A percentile compares a stretch with the other conserved stretches of the same genome.
Evolutionary conservation across 208 protist genomes (phyloP).

Genomic region (Trypanosoma cruzi): DNA sequence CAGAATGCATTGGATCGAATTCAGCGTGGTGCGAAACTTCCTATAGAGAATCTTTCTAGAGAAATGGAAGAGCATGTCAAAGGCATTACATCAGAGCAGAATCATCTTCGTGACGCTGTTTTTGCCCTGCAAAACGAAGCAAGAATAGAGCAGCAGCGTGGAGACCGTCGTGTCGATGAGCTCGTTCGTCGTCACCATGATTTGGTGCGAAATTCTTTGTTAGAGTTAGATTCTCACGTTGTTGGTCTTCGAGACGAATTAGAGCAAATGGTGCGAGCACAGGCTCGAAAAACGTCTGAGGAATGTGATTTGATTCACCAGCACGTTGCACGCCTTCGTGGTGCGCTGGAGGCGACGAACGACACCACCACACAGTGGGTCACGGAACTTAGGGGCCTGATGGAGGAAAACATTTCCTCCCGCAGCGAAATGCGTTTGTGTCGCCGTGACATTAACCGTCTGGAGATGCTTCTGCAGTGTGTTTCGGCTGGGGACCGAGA

Average conservation of each 20-base stretch:
- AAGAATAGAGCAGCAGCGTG: conserved; percentile 38
- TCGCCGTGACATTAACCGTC: conserved; percentile 68
- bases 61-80: conserved; percentile 22
- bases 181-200: conserved; percentile 51
- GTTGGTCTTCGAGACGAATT: conserved; percentile 42
- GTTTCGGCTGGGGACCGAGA: background rate
- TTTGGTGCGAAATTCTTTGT: conserved; percentile 41
- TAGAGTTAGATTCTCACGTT: conserved; percentile 40
- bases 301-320: conserved; percentile 41
- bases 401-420: conserved; percentile 52
- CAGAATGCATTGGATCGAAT: conserved; percentile 29
- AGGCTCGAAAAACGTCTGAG: conserved; percentile 22
- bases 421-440: conserved; percentile 60
- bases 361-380: conserved; percentile 40
- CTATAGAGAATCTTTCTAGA: conserved; percentile 31
- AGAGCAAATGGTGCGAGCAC: conserved; percentile 23
- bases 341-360: conserved; percentile 39
- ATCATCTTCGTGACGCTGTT: conserved; percentile 42
- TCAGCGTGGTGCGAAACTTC: conserved; percentile 26
- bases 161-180: conserved; percentile 50
- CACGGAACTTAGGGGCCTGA: conserved; percentile 41
- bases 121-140: conserved; percentile 28
- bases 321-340: conserved; percentile 59
- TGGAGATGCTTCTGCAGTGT: conserved; percentile 64
- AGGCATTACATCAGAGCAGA: conserved; percentile 34